These are phyloP conservation scores for Clonostachys rosea DNA, from an alignment of 2,329 filamentous ascomycete species.

Conservation along the genomic window DNA sequence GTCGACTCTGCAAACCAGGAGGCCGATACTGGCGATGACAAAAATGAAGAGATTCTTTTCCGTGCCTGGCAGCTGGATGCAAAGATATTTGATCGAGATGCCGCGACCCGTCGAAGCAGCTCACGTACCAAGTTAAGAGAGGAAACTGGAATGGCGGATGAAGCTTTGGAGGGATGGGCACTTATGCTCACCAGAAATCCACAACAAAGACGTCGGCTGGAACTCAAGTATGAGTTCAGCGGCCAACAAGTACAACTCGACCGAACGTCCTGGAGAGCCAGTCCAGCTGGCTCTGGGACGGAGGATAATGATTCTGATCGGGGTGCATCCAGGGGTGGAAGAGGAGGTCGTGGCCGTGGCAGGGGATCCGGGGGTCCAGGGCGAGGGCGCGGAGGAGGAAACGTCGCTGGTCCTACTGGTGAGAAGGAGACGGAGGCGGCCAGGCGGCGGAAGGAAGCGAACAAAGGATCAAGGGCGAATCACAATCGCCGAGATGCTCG, in stretches of 20 bases:
- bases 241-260: constrained; percentile 63
- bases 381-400: constrained; percentile 49
- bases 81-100: constrained; percentile 66
- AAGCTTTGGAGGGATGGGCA: constrained; percentile 91
- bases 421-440: constrained; percentile 70
- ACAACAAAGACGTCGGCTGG: constrained; percentile 62
- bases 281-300: constrained; percentile 46
- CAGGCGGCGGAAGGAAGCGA: constrained; percentile 73
- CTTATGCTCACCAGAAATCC: constrained; percentile 77
- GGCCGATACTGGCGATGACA: constrained; percentile 38
- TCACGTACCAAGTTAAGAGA: constrained; percentile 60
- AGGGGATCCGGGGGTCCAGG: constrained; percentile 39
- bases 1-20: constrained; percentile 66
- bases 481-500: constrained; percentile 75
- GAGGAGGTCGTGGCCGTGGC: constrained; percentile 42
- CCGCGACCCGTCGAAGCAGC: constrained; percentile 61
- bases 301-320: constrained; percentile 51
- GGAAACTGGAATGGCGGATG: constrained; percentile 86
- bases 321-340: constrained; percentile 28
- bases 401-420: constrained; percentile 58
- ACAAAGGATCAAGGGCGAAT: constrained; percentile 77
- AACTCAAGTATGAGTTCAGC: constrained; percentile 64
- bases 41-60: constrained; percentile 70
- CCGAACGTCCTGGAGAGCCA: constrained; percentile 60
- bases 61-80: constrained; percentile 62